A percentile compares a stretch with the other conserved stretches of the same genome.
These are phyloP conservation scores for Xylaria flabelliformis DNA, from an alignment of 495 filamentous ascomycete genomes.

Conservation along the genomic window DNA sequence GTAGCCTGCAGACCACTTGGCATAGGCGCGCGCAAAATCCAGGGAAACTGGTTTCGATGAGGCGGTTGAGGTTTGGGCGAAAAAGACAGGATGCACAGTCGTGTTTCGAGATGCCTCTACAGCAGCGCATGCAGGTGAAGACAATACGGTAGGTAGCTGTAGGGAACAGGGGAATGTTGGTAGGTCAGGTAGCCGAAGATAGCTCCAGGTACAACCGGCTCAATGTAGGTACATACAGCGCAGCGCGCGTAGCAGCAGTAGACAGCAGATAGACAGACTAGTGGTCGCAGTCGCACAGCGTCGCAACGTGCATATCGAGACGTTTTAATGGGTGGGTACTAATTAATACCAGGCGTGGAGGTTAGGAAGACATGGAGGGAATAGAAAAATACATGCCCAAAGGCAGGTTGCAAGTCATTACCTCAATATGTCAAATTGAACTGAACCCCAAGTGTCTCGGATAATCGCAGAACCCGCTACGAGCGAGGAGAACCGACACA, in stretches of 20 bases:
- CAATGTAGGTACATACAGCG: neutral
- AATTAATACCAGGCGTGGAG: constrained; percentile 3
- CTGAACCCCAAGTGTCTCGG: constrained; percentile 15
- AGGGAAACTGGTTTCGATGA: constrained; percentile 5
- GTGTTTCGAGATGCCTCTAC: constrained; percentile 17
- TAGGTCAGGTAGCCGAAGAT: neutral
- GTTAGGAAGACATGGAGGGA: neutral
- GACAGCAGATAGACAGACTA: constrained; percentile 2
- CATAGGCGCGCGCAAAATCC: constrained; percentile 22
- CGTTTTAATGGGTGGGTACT: constrained; percentile 1
- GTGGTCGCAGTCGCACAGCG: neutral
- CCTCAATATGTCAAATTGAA: constrained; percentile 5
- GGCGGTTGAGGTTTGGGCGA: neutral
- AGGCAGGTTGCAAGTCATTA: constrained; percentile 16
- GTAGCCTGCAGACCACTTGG: neutral
- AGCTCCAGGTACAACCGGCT: constrained; percentile 1
- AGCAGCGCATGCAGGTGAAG: neutral
- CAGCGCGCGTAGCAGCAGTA: neutral
- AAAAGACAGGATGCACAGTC: constrained; percentile 3
- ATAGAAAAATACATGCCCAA: neutral
- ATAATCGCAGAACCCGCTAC: constrained; percentile 7
- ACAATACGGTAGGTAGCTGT: no score
- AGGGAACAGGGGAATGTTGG: constrained; percentile 19
- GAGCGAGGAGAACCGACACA: constrained; percentile 1
- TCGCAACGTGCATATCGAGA: neutral